A percentile compares a stretch with the other conserved stretches of the same genome.
Evolutionary conservation across 2,329 filamentous ascomycete genomes (phyloP).

Genomic region (Cercospora zeae-maydis): DNA sequence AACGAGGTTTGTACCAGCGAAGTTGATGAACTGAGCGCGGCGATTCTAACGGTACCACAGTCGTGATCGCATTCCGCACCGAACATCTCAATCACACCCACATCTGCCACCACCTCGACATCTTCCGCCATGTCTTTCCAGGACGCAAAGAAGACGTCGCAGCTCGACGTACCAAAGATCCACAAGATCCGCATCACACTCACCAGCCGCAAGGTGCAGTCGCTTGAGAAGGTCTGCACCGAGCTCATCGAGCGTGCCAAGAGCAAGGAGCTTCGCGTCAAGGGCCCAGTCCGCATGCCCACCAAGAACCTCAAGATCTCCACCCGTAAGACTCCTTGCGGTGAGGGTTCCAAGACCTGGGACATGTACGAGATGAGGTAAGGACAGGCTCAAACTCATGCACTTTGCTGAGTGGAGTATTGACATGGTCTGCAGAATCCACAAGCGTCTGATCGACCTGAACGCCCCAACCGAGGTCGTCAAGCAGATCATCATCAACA

Average conservation of each 20-base stretch:
- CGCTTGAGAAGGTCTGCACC: constrained; percentile 96
- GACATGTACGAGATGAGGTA: constrained; percentile 94
- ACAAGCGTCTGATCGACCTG: constrained; percentile 51
- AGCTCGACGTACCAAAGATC: constrained; percentile 87
- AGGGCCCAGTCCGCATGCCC: constrained; percentile 95
- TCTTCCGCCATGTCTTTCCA: constrained; percentile 74
- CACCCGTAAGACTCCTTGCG: constrained; percentile 98
- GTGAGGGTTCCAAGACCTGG: constrained; percentile 99
- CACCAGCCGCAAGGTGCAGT: constrained; percentile 87
- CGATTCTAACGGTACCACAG: constrained; percentile 37
- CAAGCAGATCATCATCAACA: constrained; percentile 96
- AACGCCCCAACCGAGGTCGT: constrained; percentile 97
- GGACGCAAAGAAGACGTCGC: constrained; percentile 84
- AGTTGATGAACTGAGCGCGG: neutral
- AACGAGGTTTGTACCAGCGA: constrained; percentile 25
- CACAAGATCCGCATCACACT: constrained; percentile 99
- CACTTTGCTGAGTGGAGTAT: neutral
- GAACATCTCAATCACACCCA: constrained; percentile 28
- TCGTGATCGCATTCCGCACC: constrained; percentile 47
- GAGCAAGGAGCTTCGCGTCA: constrained; percentile 96
- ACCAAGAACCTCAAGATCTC: constrained; percentile 96
- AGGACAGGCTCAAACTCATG: constrained; percentile 64
- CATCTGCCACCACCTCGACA: constrained; percentile 27
- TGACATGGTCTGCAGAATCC: constrained; percentile 29
- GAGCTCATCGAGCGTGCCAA: constrained; percentile 99